These are phyloP conservation scores for Entomortierella lignicola DNA, from an alignment of 192 early-diverging fungal species.

Conservation along the genomic window DNA sequence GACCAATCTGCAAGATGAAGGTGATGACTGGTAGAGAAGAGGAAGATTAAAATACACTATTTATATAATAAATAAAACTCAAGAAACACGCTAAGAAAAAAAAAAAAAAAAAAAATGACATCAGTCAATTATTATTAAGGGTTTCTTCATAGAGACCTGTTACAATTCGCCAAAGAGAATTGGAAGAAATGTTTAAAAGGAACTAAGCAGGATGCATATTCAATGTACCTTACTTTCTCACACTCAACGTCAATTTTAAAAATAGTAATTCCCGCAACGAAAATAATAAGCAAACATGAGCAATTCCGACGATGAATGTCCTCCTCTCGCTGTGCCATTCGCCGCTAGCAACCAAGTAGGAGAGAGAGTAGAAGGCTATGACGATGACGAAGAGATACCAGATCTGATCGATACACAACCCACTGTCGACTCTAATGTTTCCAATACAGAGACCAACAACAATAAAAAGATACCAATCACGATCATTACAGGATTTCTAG, in stretches of 20 bases:
- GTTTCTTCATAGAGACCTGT: no score
- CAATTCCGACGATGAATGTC: slow-evolving; percentile 39
- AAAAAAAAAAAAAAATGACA: background rate
- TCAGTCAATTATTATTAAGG: background rate
- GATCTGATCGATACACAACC: slow-evolving; percentile 31
- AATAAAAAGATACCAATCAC: slow-evolving; percentile 52
- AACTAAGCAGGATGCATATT: no score
- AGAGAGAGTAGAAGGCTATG: background rate
- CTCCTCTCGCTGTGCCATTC: slow-evolving; percentile 25
- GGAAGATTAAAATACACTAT: background rate
- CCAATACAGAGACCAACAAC: background rate
- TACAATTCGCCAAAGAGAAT: no score
- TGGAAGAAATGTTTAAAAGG: no score
- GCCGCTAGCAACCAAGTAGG: background rate
- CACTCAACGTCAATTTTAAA: background rate
- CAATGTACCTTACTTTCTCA: background rate
- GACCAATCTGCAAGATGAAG: slow-evolving; percentile 68
- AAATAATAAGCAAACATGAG: slow-evolving; percentile 10
- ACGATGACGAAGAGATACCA: slow-evolving; percentile 46
- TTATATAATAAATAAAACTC: background rate
- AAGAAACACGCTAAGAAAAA: background rate
- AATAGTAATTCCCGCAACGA: background rate
- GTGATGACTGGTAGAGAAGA: slow-evolving; percentile 43
- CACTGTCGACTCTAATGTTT: no score
- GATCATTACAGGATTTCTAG: slow-evolving; percentile 75